Conservation (phyloP, 2,329 filamentous ascomycete genomes). For the Penicillium sp. region DNA sequence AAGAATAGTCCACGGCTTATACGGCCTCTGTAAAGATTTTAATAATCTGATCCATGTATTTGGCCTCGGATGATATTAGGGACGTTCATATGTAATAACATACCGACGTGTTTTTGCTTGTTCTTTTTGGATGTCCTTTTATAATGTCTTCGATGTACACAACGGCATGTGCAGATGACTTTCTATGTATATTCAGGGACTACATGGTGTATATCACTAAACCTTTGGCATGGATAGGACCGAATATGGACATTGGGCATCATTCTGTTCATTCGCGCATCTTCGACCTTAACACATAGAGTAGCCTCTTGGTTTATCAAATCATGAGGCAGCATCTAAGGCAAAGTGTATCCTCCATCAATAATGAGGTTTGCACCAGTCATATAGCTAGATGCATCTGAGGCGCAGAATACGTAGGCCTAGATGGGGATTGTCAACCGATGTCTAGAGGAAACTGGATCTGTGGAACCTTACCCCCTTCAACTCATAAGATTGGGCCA, state of each 20-base stretch:
- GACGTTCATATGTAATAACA: too few relatives aligned
- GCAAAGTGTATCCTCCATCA: constrained; percentile 48
- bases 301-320: background rate
- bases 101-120: too few relatives aligned
- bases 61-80: too few relatives aligned
- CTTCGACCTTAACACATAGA: background rate
- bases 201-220: background rate
- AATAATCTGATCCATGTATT: too few relatives aligned
- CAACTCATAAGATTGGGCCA: constrained; percentile 40
- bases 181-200: too few relatives aligned
- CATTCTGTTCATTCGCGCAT: background rate
- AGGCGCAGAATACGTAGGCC: constrained; percentile 48
- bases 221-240: background rate
- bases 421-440: constrained; percentile 1
- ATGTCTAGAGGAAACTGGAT: background rate
- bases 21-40: too few relatives aligned
- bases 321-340: constrained; percentile 8
- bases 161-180: too few relatives aligned
- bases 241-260: background rate
- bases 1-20: too few relatives aligned
- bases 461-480: constrained; percentile 32
- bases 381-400: constrained; percentile 50
- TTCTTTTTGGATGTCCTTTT: too few relatives aligned
- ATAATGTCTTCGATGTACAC: too few relatives aligned
- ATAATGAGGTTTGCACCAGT: constrained; percentile 50